phyloP scores from a whole-genome alignment of 202 grass and related monocot genomes.

The Setaria viridis region DNA sequence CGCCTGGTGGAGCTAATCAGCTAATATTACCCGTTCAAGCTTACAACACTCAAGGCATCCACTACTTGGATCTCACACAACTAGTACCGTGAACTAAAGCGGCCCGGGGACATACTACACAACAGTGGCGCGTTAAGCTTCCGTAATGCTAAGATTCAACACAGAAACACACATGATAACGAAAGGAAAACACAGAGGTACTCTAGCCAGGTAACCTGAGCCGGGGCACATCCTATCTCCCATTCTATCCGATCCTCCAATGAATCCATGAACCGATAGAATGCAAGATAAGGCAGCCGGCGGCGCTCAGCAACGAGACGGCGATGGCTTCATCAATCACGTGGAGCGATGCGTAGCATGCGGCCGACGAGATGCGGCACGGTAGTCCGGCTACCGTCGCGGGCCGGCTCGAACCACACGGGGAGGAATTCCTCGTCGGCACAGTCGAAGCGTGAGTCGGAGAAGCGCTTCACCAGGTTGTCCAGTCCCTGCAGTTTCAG shows the following conservation, averaged over 20 bases:
- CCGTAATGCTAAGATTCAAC: neutral
- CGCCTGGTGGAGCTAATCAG: neutral
- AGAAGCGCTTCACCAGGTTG: conserved; percentile 17
- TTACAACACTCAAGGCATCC: neutral
- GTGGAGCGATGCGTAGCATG: neutral
- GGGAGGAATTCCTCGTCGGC: conserved; percentile 43
- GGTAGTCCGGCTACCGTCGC: conserved; percentile 33
- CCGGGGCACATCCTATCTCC: conserved; percentile 40
- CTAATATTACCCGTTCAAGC: neutral
- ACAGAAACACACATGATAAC: neutral
- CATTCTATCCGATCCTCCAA: conserved; percentile 58
- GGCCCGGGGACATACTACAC: neutral
- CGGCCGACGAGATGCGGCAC: conserved; percentile 41
- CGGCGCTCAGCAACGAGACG: neutral
- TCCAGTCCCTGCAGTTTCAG: conserved; percentile 45
- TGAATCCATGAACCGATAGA: conserved; percentile 35
- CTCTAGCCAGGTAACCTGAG: neutral
- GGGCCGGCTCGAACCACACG: conserved; percentile 55
- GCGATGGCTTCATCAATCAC: neutral
- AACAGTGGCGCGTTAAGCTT: too few relatives aligned
- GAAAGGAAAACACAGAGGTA: neutral
- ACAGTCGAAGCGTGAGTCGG: neutral
- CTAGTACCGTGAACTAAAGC: neutral
- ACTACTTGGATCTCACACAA: neutral
- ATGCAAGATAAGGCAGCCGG: conserved; percentile 40